phyloP scores from a whole-genome alignment of 345 rosid species.

The Pistacia integerrima region DNA sequence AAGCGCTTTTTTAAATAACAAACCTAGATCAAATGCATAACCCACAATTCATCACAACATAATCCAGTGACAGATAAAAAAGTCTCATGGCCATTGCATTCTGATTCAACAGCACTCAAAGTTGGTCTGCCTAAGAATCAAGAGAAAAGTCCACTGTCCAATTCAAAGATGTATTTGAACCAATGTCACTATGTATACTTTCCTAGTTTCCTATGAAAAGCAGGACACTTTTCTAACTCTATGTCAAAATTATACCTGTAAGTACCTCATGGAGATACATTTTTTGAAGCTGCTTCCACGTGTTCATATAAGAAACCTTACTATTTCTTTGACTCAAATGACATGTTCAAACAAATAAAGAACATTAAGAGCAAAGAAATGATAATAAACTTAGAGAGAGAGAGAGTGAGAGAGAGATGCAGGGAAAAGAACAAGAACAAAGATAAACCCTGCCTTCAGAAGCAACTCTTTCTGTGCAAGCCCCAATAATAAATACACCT shows the following conservation, averaged over 20 bases:
- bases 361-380: neutral
- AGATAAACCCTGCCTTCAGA: neutral
- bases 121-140: neutral
- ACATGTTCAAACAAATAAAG: too few relatives aligned
- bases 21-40: constrained; percentile 1
- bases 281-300: neutral
- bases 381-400: neutral
- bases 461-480: neutral
- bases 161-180: neutral
- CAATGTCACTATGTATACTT: neutral
- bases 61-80: neutral
- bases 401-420: neutral
- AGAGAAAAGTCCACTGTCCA: neutral
- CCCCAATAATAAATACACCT: neutral
- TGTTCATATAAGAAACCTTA: neutral
- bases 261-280: neutral
- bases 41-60: neutral
- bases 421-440: neutral
- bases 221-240: neutral
- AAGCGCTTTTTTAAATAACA: neutral
- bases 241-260: neutral
- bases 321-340: neutral
- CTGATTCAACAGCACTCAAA: neutral
- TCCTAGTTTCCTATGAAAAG: neutral
- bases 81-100: neutral